These are phyloP conservation scores for Leccinum pellstonianum DNA, from an alignment of 768 basidiomycete genomes.

Conservation along the genomic window DNA sequence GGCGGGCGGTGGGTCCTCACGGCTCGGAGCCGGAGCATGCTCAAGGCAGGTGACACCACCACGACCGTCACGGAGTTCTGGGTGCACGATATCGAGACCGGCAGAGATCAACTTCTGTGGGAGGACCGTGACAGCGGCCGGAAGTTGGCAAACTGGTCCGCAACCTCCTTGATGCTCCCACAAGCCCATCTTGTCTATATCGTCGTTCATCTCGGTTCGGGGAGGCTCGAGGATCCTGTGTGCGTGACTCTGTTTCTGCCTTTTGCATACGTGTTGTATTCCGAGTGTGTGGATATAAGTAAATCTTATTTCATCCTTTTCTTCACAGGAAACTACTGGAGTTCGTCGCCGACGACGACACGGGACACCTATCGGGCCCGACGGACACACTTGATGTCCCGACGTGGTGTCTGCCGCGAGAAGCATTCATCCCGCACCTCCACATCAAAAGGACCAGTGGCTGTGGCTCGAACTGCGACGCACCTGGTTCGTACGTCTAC, in stretches of 20 bases:
- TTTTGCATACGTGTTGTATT: neutral
- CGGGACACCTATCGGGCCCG: slow-evolving; percentile 10
- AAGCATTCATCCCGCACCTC: slow-evolving; percentile 14
- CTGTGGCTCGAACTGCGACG: neutral
- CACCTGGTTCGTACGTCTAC: slow-evolving; percentile 14
- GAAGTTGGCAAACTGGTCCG: slow-evolving; percentile 6
- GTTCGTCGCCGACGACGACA: slow-evolving; percentile 19
- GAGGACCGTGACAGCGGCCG: slow-evolving; percentile 7
- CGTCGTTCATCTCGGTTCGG: slow-evolving; percentile 11
- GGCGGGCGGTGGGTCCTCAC: slow-evolving; percentile 21
- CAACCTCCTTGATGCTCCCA: slow-evolving; percentile 7
- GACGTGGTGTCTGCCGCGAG: slow-evolving; percentile 9
- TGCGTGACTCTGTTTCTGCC: slow-evolving; percentile 4
- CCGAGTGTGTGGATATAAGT: neutral
- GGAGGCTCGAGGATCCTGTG: slow-evolving; percentile 14
- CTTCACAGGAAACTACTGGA: slow-evolving; percentile 17
- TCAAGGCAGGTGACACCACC: neutral
- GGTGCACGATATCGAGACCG: slow-evolving; percentile 16
- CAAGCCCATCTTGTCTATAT: slow-evolving; percentile 18
- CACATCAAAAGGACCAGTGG: slow-evolving; percentile 1
- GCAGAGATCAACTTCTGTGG: slow-evolving; percentile 17
- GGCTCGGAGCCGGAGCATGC: neutral
- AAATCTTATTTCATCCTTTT: neutral
- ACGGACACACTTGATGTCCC: slow-evolving; percentile 17
- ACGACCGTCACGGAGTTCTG: neutral